Evolutionary conservation across 129 eudicot genomes (phyloP), one percentile per base, ranked within the genome.

Genomic region (Apium graveolens): DNA sequence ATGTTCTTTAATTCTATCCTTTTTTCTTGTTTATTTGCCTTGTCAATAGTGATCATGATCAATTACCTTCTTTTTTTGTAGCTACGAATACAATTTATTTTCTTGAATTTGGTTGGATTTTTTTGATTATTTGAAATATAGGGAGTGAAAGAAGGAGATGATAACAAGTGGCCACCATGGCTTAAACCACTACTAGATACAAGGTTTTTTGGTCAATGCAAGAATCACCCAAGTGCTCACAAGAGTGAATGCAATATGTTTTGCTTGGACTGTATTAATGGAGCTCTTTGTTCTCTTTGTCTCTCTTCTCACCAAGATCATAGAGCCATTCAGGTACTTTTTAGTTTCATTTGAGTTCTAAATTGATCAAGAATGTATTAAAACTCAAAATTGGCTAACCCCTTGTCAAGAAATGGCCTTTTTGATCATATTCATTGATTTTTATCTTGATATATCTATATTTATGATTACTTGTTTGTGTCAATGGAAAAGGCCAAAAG

Each of bases 211-310:
- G 81, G 79, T 62, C 88, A 82, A 72, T 85, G 88, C 83, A 85
- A 85, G 76, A 68, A 69, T 16, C 88, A 85, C 79, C 71, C 88
- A 32, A 80, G 78, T 74, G 86, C 88, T 39, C 86, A 85, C 83
- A 82, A 82, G 80, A 81, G 85, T 73, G 88, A 85, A 80, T 85
- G 88, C 72, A 85, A 85, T 62, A 85, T 85, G 88, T 85, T 70
- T 53, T 85, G 88, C 70, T 79, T 85, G 88, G 88, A 85, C 71
- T 85, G 88, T 75, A 53, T 76, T 66, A 37, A 82, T 74, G 88
- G 88, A 5, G 72, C 88, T 21, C 81, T 85, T 73, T 85, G 88
- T 49, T 82, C 86, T 8, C 63, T 85, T 62, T 85, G 88, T 70
- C 83, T 85, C 32, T 41, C 80, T 44, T 76, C 76, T 51, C 87